Evolutionary conservation across 2,329 filamentous ascomycete genomes (phyloP), one percentile per base, ranked within the genome.

Genomic region (Diplodia seriata): DNA sequence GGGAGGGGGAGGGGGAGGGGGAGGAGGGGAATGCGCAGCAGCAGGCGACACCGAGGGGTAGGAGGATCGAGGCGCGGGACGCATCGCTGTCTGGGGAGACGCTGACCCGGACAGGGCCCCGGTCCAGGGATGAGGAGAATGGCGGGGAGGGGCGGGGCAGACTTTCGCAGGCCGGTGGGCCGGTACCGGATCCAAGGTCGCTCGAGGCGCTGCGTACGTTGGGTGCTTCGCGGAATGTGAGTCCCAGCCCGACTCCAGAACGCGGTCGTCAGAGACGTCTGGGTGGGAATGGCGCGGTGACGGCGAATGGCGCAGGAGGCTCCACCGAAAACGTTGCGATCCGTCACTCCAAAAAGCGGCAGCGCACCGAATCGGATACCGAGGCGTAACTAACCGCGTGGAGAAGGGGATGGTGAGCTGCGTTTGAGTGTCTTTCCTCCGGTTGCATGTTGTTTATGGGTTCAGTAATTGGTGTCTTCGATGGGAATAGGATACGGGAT

Each of bases 151-250:
- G 20, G 6, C 49, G 56, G 40, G 18, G 40, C 23, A 65, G 49
- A 23, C n/a, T 23, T 9, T 20, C 33, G 62, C 62, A 31, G 23
- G n/a, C 61, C 12, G 33, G 33, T 18, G 18, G 47, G 31, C n/a
- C 31, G 9, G 33, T 55, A 8, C 9, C 36, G 36, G 66, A 67
- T 53, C 66, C 66, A 14, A 50, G 66, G 31, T 61, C 55, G 20
- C 4, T 67, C n/a, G 66, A 61, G 7, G 66, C 66, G 20, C 49
- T 67, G 55, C 47, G 49, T 14, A 67, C 66, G 33, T 26, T 67
- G 14, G 54, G 53, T 2, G 3, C 63, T n/a, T 66, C 63, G 26
- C 43, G 63, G 26, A 57, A 66, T 49, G 43, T 26, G 47, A 53
- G 47, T 36, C 61, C 63, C n/a, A 67, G 31, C 14, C 64, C 64